Evolutionary conservation across 208 protist species (phyloP).

Genomic region (Lotmaria passim): DNA sequence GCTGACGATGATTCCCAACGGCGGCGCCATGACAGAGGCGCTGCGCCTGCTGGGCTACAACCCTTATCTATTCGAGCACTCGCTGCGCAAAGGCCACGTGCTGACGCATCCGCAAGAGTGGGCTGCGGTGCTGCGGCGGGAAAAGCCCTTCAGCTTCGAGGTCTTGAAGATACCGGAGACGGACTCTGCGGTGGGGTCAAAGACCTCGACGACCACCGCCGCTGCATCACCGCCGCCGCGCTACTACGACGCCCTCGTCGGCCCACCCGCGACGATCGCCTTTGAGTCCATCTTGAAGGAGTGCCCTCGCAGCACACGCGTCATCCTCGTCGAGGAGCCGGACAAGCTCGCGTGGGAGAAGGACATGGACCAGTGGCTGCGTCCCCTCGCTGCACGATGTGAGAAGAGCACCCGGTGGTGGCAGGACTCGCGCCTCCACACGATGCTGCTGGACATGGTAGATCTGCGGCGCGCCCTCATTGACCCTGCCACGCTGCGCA

Average conservation of each 20-base stretch:
- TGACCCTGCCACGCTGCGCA: conserved; percentile 15
- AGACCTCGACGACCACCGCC: background rate
- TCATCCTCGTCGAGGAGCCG: conserved; percentile 82
- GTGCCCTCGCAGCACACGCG: conserved; percentile 78
- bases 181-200: background rate
- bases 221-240: background rate
- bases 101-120: conserved; percentile 85
- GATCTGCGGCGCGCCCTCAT: conserved; percentile 44
- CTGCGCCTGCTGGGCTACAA: conserved; percentile 70
- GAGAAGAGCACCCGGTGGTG: conserved; percentile 23
- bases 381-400: conserved; percentile 49
- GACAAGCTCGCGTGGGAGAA: conserved; percentile 79
- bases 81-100: conserved; percentile 62
- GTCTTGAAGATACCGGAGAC: conserved; percentile 36
- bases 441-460: conserved; percentile 64
- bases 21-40: conserved; percentile 66
- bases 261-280: conserved; percentile 79
- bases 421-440: conserved; percentile 42
- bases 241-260: conserved; percentile 74
- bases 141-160: conserved; percentile 70
- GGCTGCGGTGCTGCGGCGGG: conserved; percentile 61
- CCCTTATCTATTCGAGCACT: conserved; percentile 79
- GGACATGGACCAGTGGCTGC: conserved; percentile 57
- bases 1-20: conserved; percentile 80
- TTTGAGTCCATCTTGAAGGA: conserved; percentile 77